Evolutionary conservation across 2,329 filamentous ascomycete genomes (phyloP), one percentile per base, ranked within the genome.

Genomic region (Hymenoscyphus albidus): DNA sequence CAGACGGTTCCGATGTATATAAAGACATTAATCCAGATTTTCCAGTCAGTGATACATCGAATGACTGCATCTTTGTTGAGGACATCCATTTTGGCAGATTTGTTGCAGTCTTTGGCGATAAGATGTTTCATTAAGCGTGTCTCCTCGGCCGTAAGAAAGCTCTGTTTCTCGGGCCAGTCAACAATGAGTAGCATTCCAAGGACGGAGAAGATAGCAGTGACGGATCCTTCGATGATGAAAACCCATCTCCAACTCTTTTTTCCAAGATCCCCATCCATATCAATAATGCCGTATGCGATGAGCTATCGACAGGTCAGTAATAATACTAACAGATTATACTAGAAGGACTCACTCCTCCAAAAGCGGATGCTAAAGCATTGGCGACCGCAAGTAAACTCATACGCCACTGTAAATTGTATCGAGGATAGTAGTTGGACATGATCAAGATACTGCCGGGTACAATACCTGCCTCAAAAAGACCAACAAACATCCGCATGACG

Each of bases 171-270:
- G 27, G 59, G 59, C 59, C 59, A 61, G 27, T 61, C 59, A 16
- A 61, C 59, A 22, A 61, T 61, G 14, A 61, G 39, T 27, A 51
- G 31, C 59, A 61, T 51, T 40, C 59, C 59, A 1, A 61, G 42
- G 14, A 61, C 22, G n/a, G 42, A 42, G 27, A 44, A 42, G 6
- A 61, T 42, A 16, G 40, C 59, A n/a, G 81, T 83, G 1, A 77
- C 78, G 12, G 70, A 65, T 1, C 77, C 77, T 51, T 78, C 76
- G 10, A 79, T 72, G 39, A 81, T 79, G 64, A 83, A 84, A 0
- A 82, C 73, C 82, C 82, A 84, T 59, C 77, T 71, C 82, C 81
- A 84, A 2, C 81, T 81, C 5, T 76, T 72, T 5, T 83, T 76
- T 1, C 80, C 80, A 55, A 77, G 76, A 4, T 72, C 74, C 3